Conservation (phyloP, 2,329 filamentous ascomycete species). For the Colletotrichum musae region DNA sequence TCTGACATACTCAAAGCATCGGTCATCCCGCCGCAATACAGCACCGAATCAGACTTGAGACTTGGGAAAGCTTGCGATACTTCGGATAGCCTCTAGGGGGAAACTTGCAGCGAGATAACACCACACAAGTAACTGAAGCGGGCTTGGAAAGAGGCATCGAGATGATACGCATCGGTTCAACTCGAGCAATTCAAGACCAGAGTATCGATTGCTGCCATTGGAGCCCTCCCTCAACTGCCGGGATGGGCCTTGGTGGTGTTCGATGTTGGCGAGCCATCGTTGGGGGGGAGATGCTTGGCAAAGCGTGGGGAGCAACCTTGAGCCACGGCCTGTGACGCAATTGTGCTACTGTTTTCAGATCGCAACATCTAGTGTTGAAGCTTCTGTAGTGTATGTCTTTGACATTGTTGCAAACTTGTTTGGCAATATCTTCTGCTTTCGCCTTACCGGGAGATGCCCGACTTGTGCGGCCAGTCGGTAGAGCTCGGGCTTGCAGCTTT, state of each 20-base stretch:
- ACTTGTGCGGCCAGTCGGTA: constrained; percentile 9
- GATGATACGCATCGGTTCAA: neutral
- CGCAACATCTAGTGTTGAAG: neutral
- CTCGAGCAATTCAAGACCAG: neutral
- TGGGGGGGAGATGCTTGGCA: constrained; percentile 16
- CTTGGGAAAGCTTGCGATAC: neutral
- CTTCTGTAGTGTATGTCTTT: neutral
- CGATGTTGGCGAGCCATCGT: constrained; percentile 3
- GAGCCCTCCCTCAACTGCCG: constrained; percentile 3
- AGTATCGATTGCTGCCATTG: neutral
- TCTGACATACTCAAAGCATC: constrained; percentile 29
- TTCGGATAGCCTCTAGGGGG: neutral
- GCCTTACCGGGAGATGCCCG: constrained; percentile 9
- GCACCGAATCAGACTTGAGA: neutral
- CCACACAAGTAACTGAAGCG: neutral
- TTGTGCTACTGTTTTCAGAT: constrained; percentile 18
- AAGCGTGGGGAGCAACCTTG: constrained; percentile 15
- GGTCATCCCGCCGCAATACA: constrained; percentile 14
- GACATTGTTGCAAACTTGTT: neutral
- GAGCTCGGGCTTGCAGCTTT: constrained; percentile 26
- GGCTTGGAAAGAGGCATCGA: constrained; percentile 14
- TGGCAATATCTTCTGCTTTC: constrained; percentile 23
- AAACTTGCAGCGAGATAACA: neutral
- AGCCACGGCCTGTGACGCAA: constrained; percentile 33
- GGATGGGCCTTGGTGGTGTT: constrained; percentile 6